Base-by-base conservation (phyloP, 2,329 filamentous ascomycete species). In the Sporothrix brunneoviolacea region DNA sequence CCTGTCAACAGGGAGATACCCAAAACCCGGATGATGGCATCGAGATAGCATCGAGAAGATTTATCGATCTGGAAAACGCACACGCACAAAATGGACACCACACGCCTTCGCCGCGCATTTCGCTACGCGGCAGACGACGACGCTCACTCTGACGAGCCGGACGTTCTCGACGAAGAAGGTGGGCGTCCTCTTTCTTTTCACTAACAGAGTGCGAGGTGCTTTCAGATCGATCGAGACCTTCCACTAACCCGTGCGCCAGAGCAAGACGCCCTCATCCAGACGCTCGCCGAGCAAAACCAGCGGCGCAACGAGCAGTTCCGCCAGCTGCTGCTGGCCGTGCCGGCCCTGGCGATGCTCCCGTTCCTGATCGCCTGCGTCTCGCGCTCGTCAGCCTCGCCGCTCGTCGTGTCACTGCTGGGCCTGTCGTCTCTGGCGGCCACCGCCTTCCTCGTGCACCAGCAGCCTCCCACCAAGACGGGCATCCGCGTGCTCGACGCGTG, bases 131-230 rank as follows among this genome's bases (percentile, higher is more conserved):
- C 71, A 51, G 81, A 85, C 60, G 74, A 75, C 55, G 73, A 77
- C 51, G 71, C 74, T 57, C 64, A 65, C 48, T 72, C 77, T 32
- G 73, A 76, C 63, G 67, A 73, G 27, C 75, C 78, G 12, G 76
- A 82, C 57, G 78, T 82, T 50, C 72, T 93, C 54, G 88, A 93
- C 64, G 86, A 91, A 67, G 77, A 91, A 75, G 84, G 84, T 84
- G 64, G 47, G 56, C 37, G 9, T 19, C 32, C 32, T 21, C 18
- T 21, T 24, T 13, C n/a, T 7, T 37, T n/a, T n/a, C n/a, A n/a
- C n/a, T n/a, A n/a, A n/a, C n/a, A n/a, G n/a, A n/a, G n/a, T n/a
- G n/a, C n/a, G n/a, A n/a, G n/a, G n/a, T n/a, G n/a, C 9, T 22
- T 8, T 9, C 13, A 21, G 18, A 15, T 15, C 1, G 5, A n/a